Evolutionary conservation across 2,329 filamentous ascomycete species (phyloP).

Genomic region (Pseudopyrenochaeta lycopersici): DNA sequence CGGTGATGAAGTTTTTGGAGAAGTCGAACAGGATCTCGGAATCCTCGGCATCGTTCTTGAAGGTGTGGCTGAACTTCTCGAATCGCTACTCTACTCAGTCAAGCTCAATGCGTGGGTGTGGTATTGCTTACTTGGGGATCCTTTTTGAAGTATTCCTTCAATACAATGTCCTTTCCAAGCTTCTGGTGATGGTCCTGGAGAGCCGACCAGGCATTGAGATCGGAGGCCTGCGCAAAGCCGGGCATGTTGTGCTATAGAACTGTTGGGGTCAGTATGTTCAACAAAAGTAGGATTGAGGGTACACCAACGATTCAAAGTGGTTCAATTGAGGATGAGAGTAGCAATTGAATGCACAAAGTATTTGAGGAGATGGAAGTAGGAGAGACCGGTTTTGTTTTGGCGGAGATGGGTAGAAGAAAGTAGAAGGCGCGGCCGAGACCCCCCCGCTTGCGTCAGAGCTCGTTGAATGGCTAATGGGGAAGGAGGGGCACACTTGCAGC

Average conservation of each 20-base stretch:
- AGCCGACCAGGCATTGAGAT: constrained; percentile 85
- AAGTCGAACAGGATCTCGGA: constrained; percentile 97
- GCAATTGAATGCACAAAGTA: constrained; percentile 24
- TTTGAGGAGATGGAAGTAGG: constrained; percentile 17
- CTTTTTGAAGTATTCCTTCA: constrained; percentile 91
- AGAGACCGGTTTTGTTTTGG: constrained; percentile 13
- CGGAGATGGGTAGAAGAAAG: constrained; percentile 15
- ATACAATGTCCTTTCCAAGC: constrained; percentile 86
- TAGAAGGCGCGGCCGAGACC: constrained; percentile 29
- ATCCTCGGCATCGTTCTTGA: constrained; percentile 78
- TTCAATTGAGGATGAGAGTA: constrained; percentile 8
- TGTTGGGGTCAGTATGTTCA: constrained; percentile 26
- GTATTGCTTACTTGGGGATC: constrained; percentile 64
- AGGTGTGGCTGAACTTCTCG: constrained; percentile 86
- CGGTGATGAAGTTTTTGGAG: constrained; percentile 97
- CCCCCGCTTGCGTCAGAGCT: constrained; percentile 37
- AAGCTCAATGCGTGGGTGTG: neutral
- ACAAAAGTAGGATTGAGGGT: constrained; percentile 6
- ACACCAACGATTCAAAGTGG: constrained; percentile 20
- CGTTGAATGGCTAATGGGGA: constrained; percentile 8
- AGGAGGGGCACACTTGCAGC: constrained; percentile 17
- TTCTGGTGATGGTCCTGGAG: constrained; percentile 90
- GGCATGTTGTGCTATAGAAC: constrained; percentile 56
- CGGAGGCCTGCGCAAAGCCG: constrained; percentile 82
- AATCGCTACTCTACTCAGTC: constrained; percentile 69